These are phyloP conservation scores for Tetrahymena elliotti DNA, from an alignment of 73 alveolate genomes.

Conservation along the genomic window DNA sequence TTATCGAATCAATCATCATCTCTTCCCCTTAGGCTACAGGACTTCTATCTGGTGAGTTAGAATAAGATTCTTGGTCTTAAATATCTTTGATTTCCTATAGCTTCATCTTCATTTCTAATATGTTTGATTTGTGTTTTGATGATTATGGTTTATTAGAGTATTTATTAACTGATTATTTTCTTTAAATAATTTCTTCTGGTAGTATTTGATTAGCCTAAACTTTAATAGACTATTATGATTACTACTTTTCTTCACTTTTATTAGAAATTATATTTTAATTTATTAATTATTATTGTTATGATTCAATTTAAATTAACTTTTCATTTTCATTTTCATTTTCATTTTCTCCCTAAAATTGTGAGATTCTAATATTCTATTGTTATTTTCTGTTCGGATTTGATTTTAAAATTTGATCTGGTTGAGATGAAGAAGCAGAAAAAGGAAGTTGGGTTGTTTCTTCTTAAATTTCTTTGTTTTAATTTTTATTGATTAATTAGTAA, in stretches of 20 bases:
- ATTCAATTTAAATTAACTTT: not conserved
- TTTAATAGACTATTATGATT: not conserved
- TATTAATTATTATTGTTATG: not conserved
- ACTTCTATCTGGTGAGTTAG: not conserved
- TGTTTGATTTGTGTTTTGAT: not conserved
- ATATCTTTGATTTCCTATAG: not conserved
- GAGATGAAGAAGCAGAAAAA: not conserved
- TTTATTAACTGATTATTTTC: not conserved
- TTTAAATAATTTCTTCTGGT: not conserved
- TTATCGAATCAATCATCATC: not conserved
- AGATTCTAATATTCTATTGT: not conserved
- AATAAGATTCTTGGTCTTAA: not conserved
- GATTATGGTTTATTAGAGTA: not conserved
- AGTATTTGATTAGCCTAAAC: not conserved
- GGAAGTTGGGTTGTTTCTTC: not conserved
- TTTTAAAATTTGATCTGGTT: not conserved
- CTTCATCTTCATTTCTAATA: not conserved
- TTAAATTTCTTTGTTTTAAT: not conserved
- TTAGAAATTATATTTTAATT: not conserved
- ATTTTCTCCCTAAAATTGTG: not conserved
- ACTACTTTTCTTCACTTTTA: not conserved
- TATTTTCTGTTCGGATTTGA: not conserved
- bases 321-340: too few relatives aligned
- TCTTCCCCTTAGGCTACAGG: not conserved
- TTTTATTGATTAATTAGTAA: not conserved